Evolutionary conservation across 2,329 filamentous ascomycete species (phyloP), one percentile per base, ranked within the genome.

Genomic region (Paecilomyces fulvus): DNA sequence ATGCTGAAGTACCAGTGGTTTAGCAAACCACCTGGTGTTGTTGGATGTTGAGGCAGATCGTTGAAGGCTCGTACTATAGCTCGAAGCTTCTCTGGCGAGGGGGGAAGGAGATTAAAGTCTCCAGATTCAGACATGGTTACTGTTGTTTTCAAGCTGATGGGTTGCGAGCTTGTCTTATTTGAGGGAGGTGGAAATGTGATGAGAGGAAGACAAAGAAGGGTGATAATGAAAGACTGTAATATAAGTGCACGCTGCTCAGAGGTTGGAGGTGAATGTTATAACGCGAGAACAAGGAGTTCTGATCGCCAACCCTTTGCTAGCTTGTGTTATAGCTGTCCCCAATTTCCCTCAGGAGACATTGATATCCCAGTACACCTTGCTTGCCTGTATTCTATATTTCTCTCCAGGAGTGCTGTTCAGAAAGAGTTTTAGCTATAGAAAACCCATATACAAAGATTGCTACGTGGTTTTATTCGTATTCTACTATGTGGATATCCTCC

Each of bases 1-100:
- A 61, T 58, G 55, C 46, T 57, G 55, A 63, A 54, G 51, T 63
- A 53, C 56, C 60, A 63, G 43, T 59, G 48, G 50, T 60, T 61
- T 3, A 46, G 43, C n/a, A 52, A 20, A 10, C 59, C 57, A 3
- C 55, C 54, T 5, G 55, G 61, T 5, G 53, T 49, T 20, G 50
- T 49, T 25, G 50, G 14, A n/a, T 48, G 53, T 8, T 54, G 57
- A 23, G 59, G 56, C 12, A 62, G 54, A 25, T 52, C 51, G 49
- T 62, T 61, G 33, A 62, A 59, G 8, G 49, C 33, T n/a, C 30
- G 37, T 14, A 58, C 56, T n/a, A 57, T 54, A 8, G 14, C n/a
- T 2, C 20, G 14, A 14, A 49, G 48, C 20, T 55, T 21, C 8
- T 21, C 12, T 25, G 48, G 37, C 5, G n/a, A 9, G 14, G 14